Evolutionary conservation across 495 filamentous ascomycete species (phyloP).

Genomic region (Neurospora sp.): DNA sequence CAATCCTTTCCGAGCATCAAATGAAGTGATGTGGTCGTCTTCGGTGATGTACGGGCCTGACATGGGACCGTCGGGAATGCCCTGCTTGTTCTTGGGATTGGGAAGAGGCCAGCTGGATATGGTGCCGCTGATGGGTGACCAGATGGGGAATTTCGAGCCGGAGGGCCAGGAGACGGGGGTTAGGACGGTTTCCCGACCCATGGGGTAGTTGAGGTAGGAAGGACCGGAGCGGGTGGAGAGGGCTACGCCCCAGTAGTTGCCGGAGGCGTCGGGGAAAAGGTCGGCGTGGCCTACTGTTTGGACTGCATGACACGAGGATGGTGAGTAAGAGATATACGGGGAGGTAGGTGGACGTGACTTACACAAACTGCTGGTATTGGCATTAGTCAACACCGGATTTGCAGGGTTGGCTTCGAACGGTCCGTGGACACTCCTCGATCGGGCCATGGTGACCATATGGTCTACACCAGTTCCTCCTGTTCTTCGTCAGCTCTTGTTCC

Average conservation of each 20-base stretch:
- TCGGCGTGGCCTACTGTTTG: slow-evolving; percentile 45
- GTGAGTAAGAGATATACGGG: no score
- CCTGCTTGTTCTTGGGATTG: neutral
- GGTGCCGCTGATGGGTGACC: slow-evolving; percentile 32
- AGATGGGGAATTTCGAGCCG: slow-evolving; percentile 26
- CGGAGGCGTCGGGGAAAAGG: slow-evolving; percentile 37
- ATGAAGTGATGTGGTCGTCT: slow-evolving; percentile 31
- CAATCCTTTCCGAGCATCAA: slow-evolving; percentile 11
- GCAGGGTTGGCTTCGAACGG: slow-evolving; percentile 42
- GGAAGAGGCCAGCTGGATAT: slow-evolving; percentile 37
- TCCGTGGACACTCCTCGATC: slow-evolving; percentile 37
- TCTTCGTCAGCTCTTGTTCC: neutral
- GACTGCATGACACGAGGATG: no score
- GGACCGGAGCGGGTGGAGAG: slow-evolving; percentile 38
- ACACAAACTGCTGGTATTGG: slow-evolving; percentile 38
- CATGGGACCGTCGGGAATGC: slow-evolving; percentile 9
- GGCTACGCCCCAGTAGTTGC: slow-evolving; percentile 42
- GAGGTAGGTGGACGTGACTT: no score
- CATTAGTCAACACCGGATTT: slow-evolving; percentile 47
- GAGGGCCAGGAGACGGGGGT: slow-evolving; percentile 41
- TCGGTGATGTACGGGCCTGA: slow-evolving; percentile 24
- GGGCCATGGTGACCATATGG: slow-evolving; percentile 44
- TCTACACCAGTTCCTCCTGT: slow-evolving; percentile 44
- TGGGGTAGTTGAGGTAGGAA: slow-evolving; percentile 42
- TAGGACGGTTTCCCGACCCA: slow-evolving; percentile 51